Evolutionary conservation across 306 rosid species (phyloP), one percentile per base, ranked within the genome.

Genomic region (Herpetospermum pedunculosum): DNA sequence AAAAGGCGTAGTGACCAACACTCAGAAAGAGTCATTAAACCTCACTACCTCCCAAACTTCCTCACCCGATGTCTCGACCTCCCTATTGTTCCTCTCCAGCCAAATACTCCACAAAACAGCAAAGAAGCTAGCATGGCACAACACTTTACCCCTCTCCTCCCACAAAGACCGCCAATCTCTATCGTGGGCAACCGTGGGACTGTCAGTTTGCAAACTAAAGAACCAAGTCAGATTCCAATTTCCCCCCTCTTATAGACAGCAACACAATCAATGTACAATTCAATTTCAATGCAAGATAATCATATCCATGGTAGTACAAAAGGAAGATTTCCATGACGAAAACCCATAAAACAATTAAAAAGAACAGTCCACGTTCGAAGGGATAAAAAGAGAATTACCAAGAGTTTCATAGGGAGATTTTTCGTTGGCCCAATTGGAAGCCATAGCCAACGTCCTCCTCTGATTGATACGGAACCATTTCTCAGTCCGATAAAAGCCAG

Each of bases 371-470:
- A 6, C 58, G 28, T 19, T 19, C 10, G 62, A 35, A 48, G 46
- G 3, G 40, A 11, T 6, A 59, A 6, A 76, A 73, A 57, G 30
- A 21, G 23, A 41, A 4, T n/a, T 76, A 91, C 98, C 97, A 19
- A 93, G 98, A 54, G 97, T 93, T 70, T 89, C 91, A 73, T 93
- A 93, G 1, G 98, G 98, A 79, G 98, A 82, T 75, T 84, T 87
- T 35, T 81, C 86, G n/a, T 88, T 87, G 23, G 79, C 75, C 98
- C 98, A 89, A 41, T 85, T 89, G 6, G 94, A 70, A 5, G 96
- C 94, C 68, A 70, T 85, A 28, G 83, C 87, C 49, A 85, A 47
- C 44, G 91, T 87, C 79, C 94, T 86, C 81, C 90, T 82, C 83
- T 85, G 98, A 72, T 78, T 82, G 35, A 80, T 68, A 12, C 91